A percentile compares a stretch with the other conserved stretches of the same genome.
These are phyloP conservation scores for Lactifluus rugatus DNA, from an alignment of 768 basidiomycete species.

Conservation along the genomic window DNA sequence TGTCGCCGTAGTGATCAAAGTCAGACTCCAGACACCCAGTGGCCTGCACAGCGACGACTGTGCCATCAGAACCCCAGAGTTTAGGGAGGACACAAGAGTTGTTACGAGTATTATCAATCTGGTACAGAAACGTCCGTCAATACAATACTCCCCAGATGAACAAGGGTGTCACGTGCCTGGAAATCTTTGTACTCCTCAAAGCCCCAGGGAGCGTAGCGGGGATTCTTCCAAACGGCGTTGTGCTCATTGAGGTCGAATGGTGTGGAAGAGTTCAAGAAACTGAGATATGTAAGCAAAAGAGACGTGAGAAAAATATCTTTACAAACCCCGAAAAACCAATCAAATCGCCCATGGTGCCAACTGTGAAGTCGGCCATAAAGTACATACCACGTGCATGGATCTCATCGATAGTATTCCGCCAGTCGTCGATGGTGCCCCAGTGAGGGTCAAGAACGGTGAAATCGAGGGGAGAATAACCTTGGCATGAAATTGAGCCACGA, in stretches of 20 bases:
- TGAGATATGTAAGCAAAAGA: constrained; percentile 26
- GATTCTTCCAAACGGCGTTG: constrained; percentile 60
- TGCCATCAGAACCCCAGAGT: constrained; percentile 75
- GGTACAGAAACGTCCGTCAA: not conserved
- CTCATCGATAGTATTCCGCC: constrained; percentile 63
- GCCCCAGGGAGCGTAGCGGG: constrained; percentile 74
- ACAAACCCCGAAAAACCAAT: constrained; percentile 76
- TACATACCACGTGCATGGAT: constrained; percentile 83
- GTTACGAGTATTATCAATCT: constrained; percentile 67
- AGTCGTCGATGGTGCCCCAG: constrained; percentile 78
- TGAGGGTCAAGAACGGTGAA: constrained; percentile 88
- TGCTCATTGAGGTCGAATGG: constrained; percentile 76
- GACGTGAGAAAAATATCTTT: not conserved
- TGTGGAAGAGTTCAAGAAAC: constrained; percentile 68
- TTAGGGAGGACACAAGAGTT: constrained; percentile 61
- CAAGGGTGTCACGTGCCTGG: constrained; percentile 32
- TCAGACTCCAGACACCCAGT: constrained; percentile 74
- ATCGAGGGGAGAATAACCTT: constrained; percentile 90
- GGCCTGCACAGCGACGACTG: constrained; percentile 43
- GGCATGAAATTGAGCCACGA: constrained; percentile 12
- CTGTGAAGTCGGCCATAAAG: constrained; percentile 87
- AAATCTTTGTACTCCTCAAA: constrained; percentile 83
- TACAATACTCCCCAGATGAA: not conserved
- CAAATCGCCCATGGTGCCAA: constrained; percentile 85
- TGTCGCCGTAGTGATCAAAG: constrained; percentile 93